Percentiles rank a stretch among this genome's conserved stretches.
Conservation (phyloP, 2,329 filamentous ascomycete species). For the Talaromyces sp. region DNA sequence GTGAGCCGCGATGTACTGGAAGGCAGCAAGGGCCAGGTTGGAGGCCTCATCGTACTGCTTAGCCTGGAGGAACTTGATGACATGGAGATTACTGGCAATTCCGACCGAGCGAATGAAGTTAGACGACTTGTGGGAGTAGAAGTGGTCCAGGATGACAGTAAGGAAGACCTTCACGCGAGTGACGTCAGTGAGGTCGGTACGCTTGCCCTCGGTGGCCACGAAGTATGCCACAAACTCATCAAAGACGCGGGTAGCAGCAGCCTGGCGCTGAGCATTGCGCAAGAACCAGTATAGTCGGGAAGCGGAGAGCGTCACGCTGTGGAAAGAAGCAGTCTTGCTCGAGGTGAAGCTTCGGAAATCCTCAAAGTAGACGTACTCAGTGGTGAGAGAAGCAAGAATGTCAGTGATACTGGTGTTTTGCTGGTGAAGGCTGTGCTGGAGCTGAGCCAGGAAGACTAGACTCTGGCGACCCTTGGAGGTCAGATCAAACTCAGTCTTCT, state of each 20-base stretch:
- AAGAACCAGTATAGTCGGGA: constrained; percentile 41
- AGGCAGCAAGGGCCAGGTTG: constrained; percentile 37
- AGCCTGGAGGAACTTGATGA: constrained; percentile 30
- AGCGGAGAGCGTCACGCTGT: constrained; percentile 38
- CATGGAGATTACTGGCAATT: constrained; percentile 35
- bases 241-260: constrained; percentile 30
- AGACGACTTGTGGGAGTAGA: constrained; percentile 37
- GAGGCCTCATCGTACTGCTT: constrained; percentile 35
- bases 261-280: constrained; percentile 25
- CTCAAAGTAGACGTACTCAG: constrained; percentile 46
- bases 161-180: constrained; percentile 36
- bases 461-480: constrained; percentile 37
- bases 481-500: constrained; percentile 35
- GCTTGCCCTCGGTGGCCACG: constrained; percentile 34
- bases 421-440: constrained; percentile 45
- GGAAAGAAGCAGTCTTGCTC: constrained; percentile 41
- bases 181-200: constrained; percentile 28
- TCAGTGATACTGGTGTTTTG: constrained; percentile 42
- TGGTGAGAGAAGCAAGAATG: constrained; percentile 48
- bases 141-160: constrained; percentile 35
- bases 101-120: constrained; percentile 43
- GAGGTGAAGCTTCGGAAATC: constrained; percentile 42
- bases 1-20: constrained; percentile 38
- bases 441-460: constrained; percentile 50
- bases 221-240: constrained; percentile 38